phyloP scores from a whole-genome alignment of 2,329 filamentous ascomycete species.

The Fusarium sterilihyphosum region DNA sequence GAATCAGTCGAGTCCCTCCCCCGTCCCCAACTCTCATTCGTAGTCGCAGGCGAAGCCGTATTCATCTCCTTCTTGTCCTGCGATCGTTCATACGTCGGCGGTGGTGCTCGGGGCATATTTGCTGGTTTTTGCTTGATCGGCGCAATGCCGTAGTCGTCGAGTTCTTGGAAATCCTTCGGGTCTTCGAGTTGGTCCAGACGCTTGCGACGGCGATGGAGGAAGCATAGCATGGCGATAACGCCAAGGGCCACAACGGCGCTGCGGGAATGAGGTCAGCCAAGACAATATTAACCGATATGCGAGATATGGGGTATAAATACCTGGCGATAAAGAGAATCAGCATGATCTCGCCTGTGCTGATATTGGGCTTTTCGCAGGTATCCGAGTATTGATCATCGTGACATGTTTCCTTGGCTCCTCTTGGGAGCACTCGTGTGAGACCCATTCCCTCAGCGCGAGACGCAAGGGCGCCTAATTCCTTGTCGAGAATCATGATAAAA shows the following conservation, averaged over 20 bases:
- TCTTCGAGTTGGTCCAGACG: constrained; percentile 35
- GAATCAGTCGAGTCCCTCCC: constrained; percentile 35
- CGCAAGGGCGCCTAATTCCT: constrained; percentile 9
- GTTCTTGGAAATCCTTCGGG: constrained; percentile 38
- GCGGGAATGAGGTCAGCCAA: constrained; percentile 1
- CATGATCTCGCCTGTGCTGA: constrained; percentile 24
- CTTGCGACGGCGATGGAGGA: constrained; percentile 35
- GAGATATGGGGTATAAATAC: neutral
- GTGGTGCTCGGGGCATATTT: constrained; percentile 30
- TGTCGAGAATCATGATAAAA: constrained; percentile 26
- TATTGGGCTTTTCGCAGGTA: constrained; percentile 37
- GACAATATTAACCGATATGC: neutral
- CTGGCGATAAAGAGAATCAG: constrained; percentile 24
- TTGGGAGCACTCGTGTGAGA: constrained; percentile 31
- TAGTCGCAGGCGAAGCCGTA: neutral
- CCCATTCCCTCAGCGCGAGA: constrained; percentile 13
- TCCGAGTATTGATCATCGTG: constrained; percentile 19
- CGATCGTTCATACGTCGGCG: constrained; percentile 19
- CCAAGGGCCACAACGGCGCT: constrained; percentile 16
- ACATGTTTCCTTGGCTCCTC: constrained; percentile 34
- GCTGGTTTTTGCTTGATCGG: neutral
- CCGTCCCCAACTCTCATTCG: constrained; percentile 12
- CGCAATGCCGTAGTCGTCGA: constrained; percentile 42
- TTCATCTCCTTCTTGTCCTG: constrained; percentile 11
- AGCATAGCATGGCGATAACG: constrained; percentile 31